Conservation (phyloP, 768 basidiomycete species). For the Mycena polygramma region DNA sequence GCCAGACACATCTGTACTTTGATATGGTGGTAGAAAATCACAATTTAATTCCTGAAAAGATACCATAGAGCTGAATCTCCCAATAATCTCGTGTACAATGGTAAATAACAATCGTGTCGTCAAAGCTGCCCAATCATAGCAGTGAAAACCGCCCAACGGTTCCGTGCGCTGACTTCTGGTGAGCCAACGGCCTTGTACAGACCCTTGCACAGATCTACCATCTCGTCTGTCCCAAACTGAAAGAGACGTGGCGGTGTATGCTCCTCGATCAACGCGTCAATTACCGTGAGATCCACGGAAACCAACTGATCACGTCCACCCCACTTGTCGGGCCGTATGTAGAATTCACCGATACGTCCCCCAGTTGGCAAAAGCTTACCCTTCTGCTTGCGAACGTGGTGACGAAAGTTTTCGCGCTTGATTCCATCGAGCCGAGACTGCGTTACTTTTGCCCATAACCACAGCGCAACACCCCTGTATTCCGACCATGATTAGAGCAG, state of each 20-base stretch:
- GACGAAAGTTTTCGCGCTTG: constrained; percentile 33
- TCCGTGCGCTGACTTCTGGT: constrained; percentile 29
- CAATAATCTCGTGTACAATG: no score
- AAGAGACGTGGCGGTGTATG: constrained; percentile 37
- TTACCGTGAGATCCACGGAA: constrained; percentile 32
- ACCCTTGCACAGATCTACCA: constrained; percentile 30
- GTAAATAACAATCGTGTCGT: no score
- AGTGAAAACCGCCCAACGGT: constrained; percentile 33
- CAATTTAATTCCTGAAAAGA: no score
- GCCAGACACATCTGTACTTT: no score
- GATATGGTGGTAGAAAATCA: no score
- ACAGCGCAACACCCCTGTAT: constrained; percentile 37
- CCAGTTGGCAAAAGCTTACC: constrained; percentile 41
- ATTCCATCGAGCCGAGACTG: constrained; percentile 38
- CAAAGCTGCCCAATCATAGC: constrained; percentile 2
- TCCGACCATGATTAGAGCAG: not conserved
- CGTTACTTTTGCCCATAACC: constrained; percentile 44
- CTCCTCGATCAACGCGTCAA: constrained; percentile 37
- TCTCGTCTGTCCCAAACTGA: constrained; percentile 41
- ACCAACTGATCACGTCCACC: constrained; percentile 38
- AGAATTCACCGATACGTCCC: constrained; percentile 41
- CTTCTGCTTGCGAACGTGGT: constrained; percentile 40
- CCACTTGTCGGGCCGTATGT: constrained; percentile 37
- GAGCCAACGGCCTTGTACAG: constrained; percentile 33
- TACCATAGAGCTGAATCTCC: no score